Percentiles rank a stretch among this genome's conserved stretches.
Evolutionary conservation across 2,329 filamentous ascomycete species (phyloP).

Genomic region (Colletotrichum orchidophilum): DNA sequence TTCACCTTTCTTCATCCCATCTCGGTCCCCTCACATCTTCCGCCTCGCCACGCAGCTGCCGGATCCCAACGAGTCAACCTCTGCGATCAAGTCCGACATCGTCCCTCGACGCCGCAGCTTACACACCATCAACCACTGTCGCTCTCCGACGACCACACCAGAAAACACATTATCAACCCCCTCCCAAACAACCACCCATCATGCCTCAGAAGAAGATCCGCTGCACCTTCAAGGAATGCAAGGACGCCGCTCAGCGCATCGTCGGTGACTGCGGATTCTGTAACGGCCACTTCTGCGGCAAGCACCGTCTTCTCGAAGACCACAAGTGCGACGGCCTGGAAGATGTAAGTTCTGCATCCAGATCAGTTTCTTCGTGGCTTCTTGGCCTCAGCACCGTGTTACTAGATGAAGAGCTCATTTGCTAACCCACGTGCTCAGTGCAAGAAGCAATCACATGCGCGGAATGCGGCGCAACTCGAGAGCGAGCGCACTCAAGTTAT

Average conservation of each 20-base stretch:
- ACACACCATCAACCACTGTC: neutral
- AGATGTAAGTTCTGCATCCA: slow-evolving; percentile 69
- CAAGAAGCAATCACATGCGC: slow-evolving; percentile 96
- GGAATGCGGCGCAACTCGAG: slow-evolving; percentile 92
- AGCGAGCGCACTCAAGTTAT: slow-evolving; percentile 93
- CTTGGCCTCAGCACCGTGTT: slow-evolving; percentile 50
- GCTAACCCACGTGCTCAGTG: slow-evolving; percentile 62
- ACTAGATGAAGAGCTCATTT: slow-evolving; percentile 47
- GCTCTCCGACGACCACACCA: slow-evolving; percentile 10
- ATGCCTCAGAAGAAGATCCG: slow-evolving; percentile 82
- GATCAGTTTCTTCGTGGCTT: slow-evolving; percentile 45
- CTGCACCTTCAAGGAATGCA: slow-evolving; percentile 91
- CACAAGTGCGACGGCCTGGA: slow-evolving; percentile 94
- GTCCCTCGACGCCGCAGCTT: slow-evolving; percentile 6
- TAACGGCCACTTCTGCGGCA: slow-evolving; percentile 91
- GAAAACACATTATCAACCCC: neutral
- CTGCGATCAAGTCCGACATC: neutral
- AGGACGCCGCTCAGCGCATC: slow-evolving; percentile 86
- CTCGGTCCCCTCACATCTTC: neutral
- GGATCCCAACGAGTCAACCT: neutral
- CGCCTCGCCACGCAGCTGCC: neutral
- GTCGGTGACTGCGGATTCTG: slow-evolving; percentile 98
- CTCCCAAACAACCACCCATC: slow-evolving; percentile 37
- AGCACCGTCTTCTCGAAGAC: slow-evolving; percentile 91
- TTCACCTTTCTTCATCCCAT: neutral